These are phyloP conservation scores for Bjerkandera adusta DNA, from an alignment of 1,284 basidiomycete genomes.

Conservation along the genomic window DNA sequence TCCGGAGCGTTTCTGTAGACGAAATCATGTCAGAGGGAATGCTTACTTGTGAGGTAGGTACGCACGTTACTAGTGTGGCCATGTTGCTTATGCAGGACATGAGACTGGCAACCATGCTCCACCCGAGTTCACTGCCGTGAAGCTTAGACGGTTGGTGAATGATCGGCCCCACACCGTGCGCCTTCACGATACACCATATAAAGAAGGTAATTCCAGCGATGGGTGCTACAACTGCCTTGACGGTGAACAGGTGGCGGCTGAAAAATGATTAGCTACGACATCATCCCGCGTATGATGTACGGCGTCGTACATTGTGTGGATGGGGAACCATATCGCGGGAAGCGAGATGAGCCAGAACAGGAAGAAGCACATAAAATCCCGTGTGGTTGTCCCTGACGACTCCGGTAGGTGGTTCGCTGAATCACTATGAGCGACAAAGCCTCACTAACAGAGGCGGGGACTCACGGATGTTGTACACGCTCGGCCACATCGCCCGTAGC, in stretches of 20 bases:
- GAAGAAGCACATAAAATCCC: slow-evolving; percentile 81
- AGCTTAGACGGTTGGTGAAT: slow-evolving; percentile 64
- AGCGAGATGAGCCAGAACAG: slow-evolving; percentile 84
- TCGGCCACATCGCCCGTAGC: slow-evolving; percentile 72
- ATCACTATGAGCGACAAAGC: neutral
- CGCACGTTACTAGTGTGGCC: slow-evolving; percentile 70
- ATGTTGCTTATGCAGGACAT: slow-evolving; percentile 83
- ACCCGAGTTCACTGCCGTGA: slow-evolving; percentile 70
- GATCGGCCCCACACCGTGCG: slow-evolving; percentile 81
- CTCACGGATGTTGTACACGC: slow-evolving; percentile 66
- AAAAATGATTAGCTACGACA: slow-evolving; percentile 3
- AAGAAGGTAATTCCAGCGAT: slow-evolving; percentile 78
- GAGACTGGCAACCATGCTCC: slow-evolving; percentile 77
- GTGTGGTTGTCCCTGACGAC: slow-evolving; percentile 67
- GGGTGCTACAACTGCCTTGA: slow-evolving; percentile 75
- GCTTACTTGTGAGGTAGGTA: slow-evolving; percentile 12
- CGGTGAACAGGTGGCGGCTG: slow-evolving; percentile 78
- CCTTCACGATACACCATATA: slow-evolving; percentile 78
- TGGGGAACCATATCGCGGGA: slow-evolving; percentile 78
- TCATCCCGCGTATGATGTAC: slow-evolving; percentile 3
- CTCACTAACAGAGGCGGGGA: slow-evolving; percentile 12
- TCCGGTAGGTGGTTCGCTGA: slow-evolving; percentile 66
- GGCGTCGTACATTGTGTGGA: slow-evolving; percentile 67
- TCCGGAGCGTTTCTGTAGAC: slow-evolving; percentile 67
- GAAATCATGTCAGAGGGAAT: slow-evolving; percentile 12